Evolutionary conservation across 495 filamentous ascomycete genomes (phyloP).

Genomic region (Trichoderma reesei): DNA sequence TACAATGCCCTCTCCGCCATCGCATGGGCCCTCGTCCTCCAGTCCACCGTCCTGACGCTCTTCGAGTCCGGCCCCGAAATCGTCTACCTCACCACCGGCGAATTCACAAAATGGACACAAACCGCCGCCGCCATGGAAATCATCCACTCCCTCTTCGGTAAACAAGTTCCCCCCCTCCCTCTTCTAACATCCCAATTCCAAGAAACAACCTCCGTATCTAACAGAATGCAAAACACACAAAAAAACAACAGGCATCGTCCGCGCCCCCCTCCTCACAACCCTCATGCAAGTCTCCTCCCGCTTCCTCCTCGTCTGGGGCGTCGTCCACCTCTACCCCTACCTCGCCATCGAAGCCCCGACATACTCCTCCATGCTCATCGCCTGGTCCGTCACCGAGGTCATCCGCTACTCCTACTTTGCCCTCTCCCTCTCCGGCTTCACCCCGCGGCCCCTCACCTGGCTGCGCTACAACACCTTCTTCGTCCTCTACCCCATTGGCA

Average conservation of each 20-base stretch:
- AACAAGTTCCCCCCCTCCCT: not conserved
- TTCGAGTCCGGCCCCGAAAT: constrained; percentile 21
- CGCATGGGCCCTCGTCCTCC: constrained; percentile 61
- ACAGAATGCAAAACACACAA: too few species aligned
- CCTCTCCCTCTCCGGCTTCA: constrained; percentile 50
- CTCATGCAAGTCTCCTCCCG: constrained; percentile 79
- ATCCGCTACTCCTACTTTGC: constrained; percentile 85
- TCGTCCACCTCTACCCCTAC: constrained; percentile 58
- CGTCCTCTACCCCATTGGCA: constrained; percentile 85
- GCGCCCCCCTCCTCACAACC: constrained; percentile 76
- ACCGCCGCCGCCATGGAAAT: constrained; percentile 75
- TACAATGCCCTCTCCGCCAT: constrained; percentile 66
- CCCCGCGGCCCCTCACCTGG: constrained; percentile 63
- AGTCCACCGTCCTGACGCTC: constrained; percentile 37
- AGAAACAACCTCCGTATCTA: too few species aligned
- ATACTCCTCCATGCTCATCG: constrained; percentile 63
- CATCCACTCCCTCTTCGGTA: constrained; percentile 63
- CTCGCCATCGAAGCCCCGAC: constrained; percentile 34
- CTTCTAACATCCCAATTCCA: not conserved
- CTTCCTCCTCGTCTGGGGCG: constrained; percentile 74
- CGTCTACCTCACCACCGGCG: constrained; percentile 38
- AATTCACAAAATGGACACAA: constrained; percentile 69
- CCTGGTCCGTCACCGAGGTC: constrained; percentile 81
- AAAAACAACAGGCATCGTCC: constrained; percentile 54
- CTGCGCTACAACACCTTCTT: constrained; percentile 90